Evolutionary conservation across 495 filamentous ascomycete species (phyloP), one percentile per base, ranked within the genome.

Genomic region (Annulohypoxylon nitens): DNA sequence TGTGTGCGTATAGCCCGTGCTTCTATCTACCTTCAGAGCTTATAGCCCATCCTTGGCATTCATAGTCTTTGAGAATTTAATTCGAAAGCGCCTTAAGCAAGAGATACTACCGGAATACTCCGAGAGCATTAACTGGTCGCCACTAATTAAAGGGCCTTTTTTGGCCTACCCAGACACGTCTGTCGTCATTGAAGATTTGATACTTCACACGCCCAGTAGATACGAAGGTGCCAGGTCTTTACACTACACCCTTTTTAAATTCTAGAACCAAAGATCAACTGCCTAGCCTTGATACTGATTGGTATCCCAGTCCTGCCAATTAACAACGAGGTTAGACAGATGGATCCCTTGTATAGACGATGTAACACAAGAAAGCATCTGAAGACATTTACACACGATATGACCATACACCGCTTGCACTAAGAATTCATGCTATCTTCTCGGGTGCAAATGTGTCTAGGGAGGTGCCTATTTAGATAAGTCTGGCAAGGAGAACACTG

Each of bases 311-410:
- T 50, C 9, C 26, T 18, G 34, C 45, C 30, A 39, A 51, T 41
- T 50, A 26, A 14, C 10, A 25, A 14, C 14, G 33, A 16, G 43
- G 33, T 50, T 20, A 43, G 26, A 43, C 37, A 4, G 16, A 61
- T 60, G 36, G 57, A 36, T 37, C 57, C 43, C 37, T 59, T 20
- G 33, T 25, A 26, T 16, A 45, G 51, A 36, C 34, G 63, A 57
- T 51, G 43, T 63, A 47, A 63, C 30, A 10, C 59, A 48, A 2
- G 53, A 37, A 57, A 37, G 12, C 25, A 16, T 61, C 57, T 43
- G n/a, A 39, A 20, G 4, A 26, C 12, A 30, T 61, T 34, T 43
- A 43, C 23, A 20, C 20, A 26, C 57, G 18, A 20, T 6, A 41
- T 37, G 57, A 41, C 43, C 20, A 39, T n/a, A 60, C 57, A 43